Evolutionary conservation across 768 basidiomycete genomes (phyloP), one percentile per base, ranked within the genome.

Genomic region (Boletellus ananiceps): DNA sequence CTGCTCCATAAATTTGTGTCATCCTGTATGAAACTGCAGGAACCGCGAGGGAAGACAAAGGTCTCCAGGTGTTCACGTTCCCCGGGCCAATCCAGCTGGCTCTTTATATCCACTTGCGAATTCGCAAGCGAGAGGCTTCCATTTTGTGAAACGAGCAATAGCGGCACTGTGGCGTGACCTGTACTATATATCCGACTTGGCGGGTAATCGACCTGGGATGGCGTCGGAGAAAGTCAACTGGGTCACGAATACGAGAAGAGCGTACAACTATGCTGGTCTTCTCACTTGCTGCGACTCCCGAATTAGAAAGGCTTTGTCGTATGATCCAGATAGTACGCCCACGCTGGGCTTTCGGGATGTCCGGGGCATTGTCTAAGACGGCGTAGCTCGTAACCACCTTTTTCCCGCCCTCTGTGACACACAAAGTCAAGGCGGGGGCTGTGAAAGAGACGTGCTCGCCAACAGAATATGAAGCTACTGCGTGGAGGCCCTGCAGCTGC

Each of bases 401-500:
- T 52, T 49, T 51, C 15, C 62, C 66, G 34, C 71, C 61, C 47
- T 73, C 61, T 44, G 60, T 44, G 49, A 65, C 59, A 48, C 61
- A 63, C 25, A 69, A 56, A 34, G 78, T 78, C 19, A 83, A 65
- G 5, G 85, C 74, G 18, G 86, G 75, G 57, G 77, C 80, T 8
- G 80, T 66, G 63, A 87, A 89, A 2, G 67, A 64, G 8, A 79
- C 79, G 2, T 80, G 77, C n/a, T 84, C 80, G 3, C 84, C 83
- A 3, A 86, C 74, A 1, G 85, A 83, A 66, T 85, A 80, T 1
- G 87, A 88, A 11, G 78, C 72, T 2, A 83, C 72, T 2, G 86
- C 76, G 54, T 87, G 85, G 4, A 85, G 69, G 36, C 78, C 78
- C 27, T 80, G 75, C 19, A 83, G 71, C 86, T 88, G 54, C n/a